Percentiles rank a stretch among this genome's conserved stretches.
phyloP scores from a whole-genome alignment of 2,329 filamentous ascomycete species.

The Moelleriella libera region DNA sequence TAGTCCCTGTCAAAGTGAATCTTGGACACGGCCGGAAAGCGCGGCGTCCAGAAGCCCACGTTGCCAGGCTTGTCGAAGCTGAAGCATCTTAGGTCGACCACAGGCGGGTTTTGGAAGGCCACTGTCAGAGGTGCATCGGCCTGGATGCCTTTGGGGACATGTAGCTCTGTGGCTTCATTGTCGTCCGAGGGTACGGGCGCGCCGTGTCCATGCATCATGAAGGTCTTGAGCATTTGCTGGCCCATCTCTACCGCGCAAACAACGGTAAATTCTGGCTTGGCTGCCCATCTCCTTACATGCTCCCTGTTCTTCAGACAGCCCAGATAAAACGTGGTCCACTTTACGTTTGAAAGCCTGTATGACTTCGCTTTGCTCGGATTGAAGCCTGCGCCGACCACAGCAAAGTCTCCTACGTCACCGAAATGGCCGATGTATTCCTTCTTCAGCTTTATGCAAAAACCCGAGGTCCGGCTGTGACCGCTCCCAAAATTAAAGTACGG shows the following conservation, averaged over 20 bases:
- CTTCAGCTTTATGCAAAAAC: constrained; percentile 68
- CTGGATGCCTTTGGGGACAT: constrained; percentile 29
- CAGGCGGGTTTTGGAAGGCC: constrained; percentile 55
- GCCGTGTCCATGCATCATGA: constrained; percentile 34
- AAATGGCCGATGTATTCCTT: constrained; percentile 68
- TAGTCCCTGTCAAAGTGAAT: constrained; percentile 64
- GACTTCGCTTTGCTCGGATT: constrained; percentile 47
- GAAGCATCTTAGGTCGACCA: constrained; percentile 70
- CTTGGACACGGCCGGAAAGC: constrained; percentile 65
- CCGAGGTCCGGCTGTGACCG: constrained; percentile 20
- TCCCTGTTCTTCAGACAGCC: constrained; percentile 61
- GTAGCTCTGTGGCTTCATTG: constrained; percentile 28
- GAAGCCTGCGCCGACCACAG: constrained; percentile 62
- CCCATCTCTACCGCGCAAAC: constrained; percentile 49
- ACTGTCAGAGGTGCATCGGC: constrained; percentile 27
- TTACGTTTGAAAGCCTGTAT: constrained; percentile 36
- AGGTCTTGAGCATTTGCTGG: constrained; percentile 31
- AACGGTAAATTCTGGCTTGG: constrained; percentile 48
- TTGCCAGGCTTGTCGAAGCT: constrained; percentile 62
- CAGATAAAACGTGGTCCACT: constrained; percentile 71
- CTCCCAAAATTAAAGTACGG: constrained; percentile 54
- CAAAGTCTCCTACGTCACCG: constrained; percentile 74
- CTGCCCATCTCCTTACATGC: constrained; percentile 33
- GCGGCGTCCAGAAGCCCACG: constrained; percentile 56
- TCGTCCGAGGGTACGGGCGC: constrained; percentile 20